These are phyloP conservation scores for Globisporangium takayamanum DNA, from an alignment of 352 stramenopile species.

Conservation along the genomic window DNA sequence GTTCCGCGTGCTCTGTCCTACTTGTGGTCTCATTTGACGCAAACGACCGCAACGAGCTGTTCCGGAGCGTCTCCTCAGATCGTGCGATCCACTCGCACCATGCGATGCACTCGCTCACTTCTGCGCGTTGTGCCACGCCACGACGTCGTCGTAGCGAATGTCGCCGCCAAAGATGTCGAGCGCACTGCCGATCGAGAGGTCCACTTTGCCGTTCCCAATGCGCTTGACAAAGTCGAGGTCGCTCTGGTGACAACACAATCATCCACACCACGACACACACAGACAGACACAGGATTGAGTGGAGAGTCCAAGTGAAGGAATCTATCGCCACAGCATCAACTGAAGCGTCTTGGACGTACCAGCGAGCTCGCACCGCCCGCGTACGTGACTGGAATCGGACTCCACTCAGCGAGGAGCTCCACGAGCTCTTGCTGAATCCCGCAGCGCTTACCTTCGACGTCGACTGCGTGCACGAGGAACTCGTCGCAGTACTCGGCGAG, in stretches of 20 bases:
- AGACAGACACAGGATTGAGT: neutral
- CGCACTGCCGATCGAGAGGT: conserved; percentile 97
- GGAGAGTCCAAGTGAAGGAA: too few relatives aligned
- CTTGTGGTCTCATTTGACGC: too few relatives aligned
- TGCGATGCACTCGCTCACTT: neutral
- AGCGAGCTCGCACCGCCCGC: conserved; percentile 92
- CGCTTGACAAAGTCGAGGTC: conserved; percentile 93
- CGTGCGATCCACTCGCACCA: too few relatives aligned
- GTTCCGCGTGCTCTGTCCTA: too few relatives aligned
- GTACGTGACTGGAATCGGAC: conserved; percentile 95
- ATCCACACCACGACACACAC: neutral
- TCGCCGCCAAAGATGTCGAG: conserved; percentile 96
- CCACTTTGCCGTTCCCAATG: conserved; percentile 90
- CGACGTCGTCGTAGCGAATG: conserved; percentile 91
- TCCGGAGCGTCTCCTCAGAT: too few relatives aligned
- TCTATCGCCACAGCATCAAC: too few relatives aligned
- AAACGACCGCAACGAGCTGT: too few relatives aligned
- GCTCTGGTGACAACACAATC: conserved; percentile 16
- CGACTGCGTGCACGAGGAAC: conserved; percentile 97
- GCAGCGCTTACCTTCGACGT: conserved; percentile 95
- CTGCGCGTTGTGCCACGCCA: conserved; percentile 78
- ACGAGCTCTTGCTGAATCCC: conserved; percentile 96
- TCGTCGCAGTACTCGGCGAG: conserved; percentile 94
- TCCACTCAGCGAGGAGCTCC: conserved; percentile 86
- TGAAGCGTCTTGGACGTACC: conserved; percentile 19